A percentile compares a stretch with the other conserved stretches of the same genome.
phyloP scores from a whole-genome alignment of 2,329 filamentous ascomycete species.

The Neofusicoccum cordaticola region DNA sequence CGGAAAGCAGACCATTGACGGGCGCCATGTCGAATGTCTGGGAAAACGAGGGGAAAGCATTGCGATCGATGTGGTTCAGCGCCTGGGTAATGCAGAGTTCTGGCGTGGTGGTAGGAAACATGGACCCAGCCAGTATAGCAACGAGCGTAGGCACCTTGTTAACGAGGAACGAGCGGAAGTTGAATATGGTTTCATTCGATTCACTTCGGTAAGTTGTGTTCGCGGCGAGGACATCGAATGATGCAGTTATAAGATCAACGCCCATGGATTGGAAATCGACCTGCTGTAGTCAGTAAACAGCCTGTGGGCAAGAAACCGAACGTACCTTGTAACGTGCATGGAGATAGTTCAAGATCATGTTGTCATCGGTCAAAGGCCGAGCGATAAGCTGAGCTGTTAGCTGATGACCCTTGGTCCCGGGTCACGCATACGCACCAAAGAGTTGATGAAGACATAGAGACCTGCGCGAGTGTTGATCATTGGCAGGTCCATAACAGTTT shows the following conservation, averaged over 20 bases:
- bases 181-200: constrained; percentile 59
- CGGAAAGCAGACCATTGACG: constrained; percentile 57
- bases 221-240: constrained; percentile 85
- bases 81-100: constrained; percentile 66
- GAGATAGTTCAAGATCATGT: constrained; percentile 72
- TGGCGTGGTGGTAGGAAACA: constrained; percentile 58
- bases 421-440: constrained; percentile 57
- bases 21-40: constrained; percentile 58
- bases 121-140: constrained; percentile 54
- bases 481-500: constrained; percentile 63
- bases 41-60: constrained; percentile 63
- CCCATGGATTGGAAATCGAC: constrained; percentile 74
- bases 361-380: constrained; percentile 79
- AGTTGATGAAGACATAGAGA: constrained; percentile 81
- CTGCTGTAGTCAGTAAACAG: constrained; percentile 42
- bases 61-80: constrained; percentile 60
- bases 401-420: neutral
- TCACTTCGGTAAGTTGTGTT: constrained; percentile 58
- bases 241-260: constrained; percentile 79
- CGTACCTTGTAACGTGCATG: constrained; percentile 79
- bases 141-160: constrained; percentile 66
- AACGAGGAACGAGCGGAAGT: constrained; percentile 83
- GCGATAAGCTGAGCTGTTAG: constrained; percentile 66
- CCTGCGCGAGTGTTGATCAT: constrained; percentile 74
- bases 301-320: neutral